Evolutionary conservation across 169 alveolate genomes (phyloP), one percentile per base, ranked within the genome.

Genomic region (Cryptosporidium xiaoi): DNA sequence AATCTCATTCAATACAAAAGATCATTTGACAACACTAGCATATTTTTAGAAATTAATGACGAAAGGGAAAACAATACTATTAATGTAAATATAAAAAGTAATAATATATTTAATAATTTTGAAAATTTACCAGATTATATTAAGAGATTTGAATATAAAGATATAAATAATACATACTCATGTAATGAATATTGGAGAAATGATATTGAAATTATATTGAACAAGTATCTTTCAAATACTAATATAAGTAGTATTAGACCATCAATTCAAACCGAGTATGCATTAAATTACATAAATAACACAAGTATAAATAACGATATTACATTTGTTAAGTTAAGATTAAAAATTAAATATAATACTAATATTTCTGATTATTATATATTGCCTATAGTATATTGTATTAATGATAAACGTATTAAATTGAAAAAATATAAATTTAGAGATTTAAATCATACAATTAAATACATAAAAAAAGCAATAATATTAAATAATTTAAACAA

Each of bases 391-490:
- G 58, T 71, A 31, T 71, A 51, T 33, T 71, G 84, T 24, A 56
- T 71, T 7, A 53, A 15, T 53, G 84, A 71, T 55, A 4, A 40
- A 13, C 66, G 84, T n/a, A 71, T 71, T 12, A 20, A 71, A 71
- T 16, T 20, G 29, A 71, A 55, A 1, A 51, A 31, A 53, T 24
- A 53, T 24, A 71, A 71, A 55, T 33, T 71, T 15, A 29, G 84
- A 33, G 84, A 71, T 55, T 16, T 71, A 31, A 71, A 71, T 15
- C 84, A 71, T 55, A 71, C 84, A 24, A 53, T 71, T 15, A 71
- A 36, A 71, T 71, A 71, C 40, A 71, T 71, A 7, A 36, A 34
- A 12, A 56, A 71, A 24, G 68, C 84, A 18, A 71, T 71, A 6
- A 18, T 51, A 55, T 0, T 15, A 20, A 27, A 62, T 62, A 51